Conservation (phyloP, 129 eudicot species). For the Centella asiatica region DNA sequence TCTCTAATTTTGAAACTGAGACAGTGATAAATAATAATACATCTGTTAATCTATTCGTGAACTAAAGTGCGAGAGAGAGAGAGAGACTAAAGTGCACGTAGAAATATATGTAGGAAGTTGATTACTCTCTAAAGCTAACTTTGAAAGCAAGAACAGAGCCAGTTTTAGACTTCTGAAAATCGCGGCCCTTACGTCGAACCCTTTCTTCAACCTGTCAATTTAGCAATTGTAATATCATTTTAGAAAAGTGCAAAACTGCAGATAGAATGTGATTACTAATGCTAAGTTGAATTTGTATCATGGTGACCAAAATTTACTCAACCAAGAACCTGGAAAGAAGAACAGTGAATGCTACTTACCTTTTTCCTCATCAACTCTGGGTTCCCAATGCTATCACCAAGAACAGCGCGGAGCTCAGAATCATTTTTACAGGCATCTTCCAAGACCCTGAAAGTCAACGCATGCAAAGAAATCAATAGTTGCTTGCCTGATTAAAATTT, state of each 20-base stretch:
- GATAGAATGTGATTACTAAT: neutral
- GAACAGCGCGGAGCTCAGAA: slow-evolving; percentile 73
- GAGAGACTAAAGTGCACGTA: slow-evolving; percentile 1
- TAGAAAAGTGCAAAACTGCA: neutral
- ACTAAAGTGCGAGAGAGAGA: too few relatives aligned
- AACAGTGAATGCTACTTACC: slow-evolving; percentile 20
- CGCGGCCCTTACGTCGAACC: slow-evolving; percentile 60
- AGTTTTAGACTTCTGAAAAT: slow-evolving; percentile 74
- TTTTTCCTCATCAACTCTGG: slow-evolving; percentile 83
- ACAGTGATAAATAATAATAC: too few relatives aligned
- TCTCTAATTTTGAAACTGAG: too few relatives aligned
- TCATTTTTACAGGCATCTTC: slow-evolving; percentile 84
- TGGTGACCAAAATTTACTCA: neutral
- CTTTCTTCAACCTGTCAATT: slow-evolving; percentile 75
- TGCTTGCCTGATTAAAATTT: neutral
- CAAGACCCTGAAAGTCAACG: slow-evolving; percentile 49
- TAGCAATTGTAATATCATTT: slow-evolving; percentile 10
- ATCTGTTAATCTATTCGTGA: too few relatives aligned
- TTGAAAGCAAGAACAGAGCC: slow-evolving; percentile 88
- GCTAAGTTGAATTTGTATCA: too few relatives aligned
- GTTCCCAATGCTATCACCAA: slow-evolving; percentile 88
- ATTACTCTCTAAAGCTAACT: slow-evolving; percentile 98
- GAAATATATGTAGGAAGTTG: slow-evolving; percentile 3
- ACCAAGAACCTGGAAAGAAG: neutral
- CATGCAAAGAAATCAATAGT: neutral